Conservation (phyloP, 768 basidiomycete genomes). For the Boletellus ananas region DNA sequence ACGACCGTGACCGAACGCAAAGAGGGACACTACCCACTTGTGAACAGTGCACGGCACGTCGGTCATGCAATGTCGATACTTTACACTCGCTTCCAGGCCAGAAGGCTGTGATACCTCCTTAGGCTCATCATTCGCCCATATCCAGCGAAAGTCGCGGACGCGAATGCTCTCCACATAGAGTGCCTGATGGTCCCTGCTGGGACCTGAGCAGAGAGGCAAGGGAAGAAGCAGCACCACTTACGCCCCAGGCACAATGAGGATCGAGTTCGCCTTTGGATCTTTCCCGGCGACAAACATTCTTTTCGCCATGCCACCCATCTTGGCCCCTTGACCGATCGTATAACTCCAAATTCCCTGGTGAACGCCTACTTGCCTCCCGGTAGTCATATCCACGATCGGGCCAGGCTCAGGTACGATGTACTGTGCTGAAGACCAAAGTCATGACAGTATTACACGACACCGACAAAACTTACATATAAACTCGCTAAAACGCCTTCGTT, state of each 20-base stretch:
- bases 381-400: constrained; percentile 54
- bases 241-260: constrained; percentile 77
- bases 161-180: constrained; percentile 42
- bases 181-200: constrained; percentile 54
- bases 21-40: constrained; percentile 35
- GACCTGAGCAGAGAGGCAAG: not conserved
- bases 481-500: constrained; percentile 63
- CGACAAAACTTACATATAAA: constrained; percentile 59
- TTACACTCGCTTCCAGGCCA: constrained; percentile 50
- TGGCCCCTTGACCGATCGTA: constrained; percentile 81
- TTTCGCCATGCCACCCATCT: constrained; percentile 54
- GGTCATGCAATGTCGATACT: constrained; percentile 69
- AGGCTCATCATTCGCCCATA: constrained; percentile 64
- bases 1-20: not conserved
- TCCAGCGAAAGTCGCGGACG: constrained; percentile 65
- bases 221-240: constrained; percentile 31
- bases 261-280: constrained; percentile 53
- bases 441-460: not conserved
- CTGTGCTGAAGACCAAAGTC: constrained; percentile 46
- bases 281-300: constrained; percentile 76
- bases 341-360: constrained; percentile 82
- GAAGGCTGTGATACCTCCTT: constrained; percentile 33
- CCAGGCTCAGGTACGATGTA: constrained; percentile 74
- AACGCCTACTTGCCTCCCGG: constrained; percentile 49
- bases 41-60: constrained; percentile 50